Conservation (phyloP, 1,284 basidiomycete species). For the Dichomitus squalens region DNA sequence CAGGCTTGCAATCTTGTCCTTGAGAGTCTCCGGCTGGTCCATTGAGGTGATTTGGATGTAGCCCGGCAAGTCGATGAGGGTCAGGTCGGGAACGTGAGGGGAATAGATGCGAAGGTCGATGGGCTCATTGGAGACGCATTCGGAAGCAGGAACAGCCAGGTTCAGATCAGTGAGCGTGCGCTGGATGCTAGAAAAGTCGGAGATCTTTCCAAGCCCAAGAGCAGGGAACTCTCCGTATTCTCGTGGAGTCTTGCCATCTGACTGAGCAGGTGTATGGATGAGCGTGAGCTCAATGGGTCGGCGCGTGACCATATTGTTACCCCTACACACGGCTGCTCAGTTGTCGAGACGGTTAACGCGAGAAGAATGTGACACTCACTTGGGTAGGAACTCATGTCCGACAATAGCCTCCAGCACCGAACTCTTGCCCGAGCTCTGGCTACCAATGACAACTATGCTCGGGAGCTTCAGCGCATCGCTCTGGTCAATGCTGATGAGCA, state of each 20-base stretch:
- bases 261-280: conserved; percentile 76
- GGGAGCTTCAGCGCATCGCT: conserved; percentile 93
- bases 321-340: conserved; percentile 50
- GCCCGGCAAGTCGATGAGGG: conserved; percentile 95
- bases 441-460: conserved; percentile 97
- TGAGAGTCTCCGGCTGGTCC: conserved; percentile 95
- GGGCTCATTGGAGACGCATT: conserved; percentile 93
- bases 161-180: conserved; percentile 94
- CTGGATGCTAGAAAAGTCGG: conserved; percentile 90
- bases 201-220: conserved; percentile 85
- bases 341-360: conserved; percentile 13
- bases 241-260: conserved; percentile 56
- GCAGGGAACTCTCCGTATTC: conserved; percentile 97
- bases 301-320: conserved; percentile 99
- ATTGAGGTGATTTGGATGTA: conserved; percentile 95
- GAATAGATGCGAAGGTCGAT: conserved; percentile 98
- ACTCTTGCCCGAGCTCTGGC: conserved; percentile 97
- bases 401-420: conserved; percentile 98
- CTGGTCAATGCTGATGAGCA: conserved; percentile 94
- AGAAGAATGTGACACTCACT: conserved; percentile 56
- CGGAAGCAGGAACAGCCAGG: conserved; percentile 84
- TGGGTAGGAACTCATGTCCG: conserved; percentile 97
- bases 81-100: conserved; percentile 94
- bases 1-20: conserved; percentile 87
- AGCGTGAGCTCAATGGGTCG: conserved; percentile 97